Evolutionary conservation across 163 green algal species (phyloP).

Genomic region (Scenedesmus sp.): DNA sequence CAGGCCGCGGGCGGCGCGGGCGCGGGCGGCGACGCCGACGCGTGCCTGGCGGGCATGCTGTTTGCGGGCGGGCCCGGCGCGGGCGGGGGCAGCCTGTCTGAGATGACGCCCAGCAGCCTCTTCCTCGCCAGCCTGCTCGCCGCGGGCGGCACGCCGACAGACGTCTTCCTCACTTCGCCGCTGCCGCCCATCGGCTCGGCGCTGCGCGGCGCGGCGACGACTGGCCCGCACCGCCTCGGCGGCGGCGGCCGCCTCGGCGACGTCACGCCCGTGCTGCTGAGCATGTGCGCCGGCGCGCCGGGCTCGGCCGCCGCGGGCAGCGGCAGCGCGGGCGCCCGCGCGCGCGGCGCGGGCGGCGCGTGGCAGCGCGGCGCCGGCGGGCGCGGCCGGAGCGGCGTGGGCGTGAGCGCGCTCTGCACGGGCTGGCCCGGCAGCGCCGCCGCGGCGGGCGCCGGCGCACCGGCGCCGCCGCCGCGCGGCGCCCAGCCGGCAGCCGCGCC

Average conservation of each 20-base stretch:
- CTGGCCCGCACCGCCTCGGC: no score
- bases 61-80: neutral
- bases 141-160: slow-evolving; percentile 1
- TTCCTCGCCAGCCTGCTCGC: slow-evolving; percentile 19
- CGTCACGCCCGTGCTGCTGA: slow-evolving; percentile 22
- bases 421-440: slow-evolving; percentile 1
- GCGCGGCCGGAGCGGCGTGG: neutral
- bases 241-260: neutral
- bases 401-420: slow-evolving; percentile 13
- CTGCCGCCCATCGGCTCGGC: slow-evolving; percentile 21
- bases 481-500: neutral
- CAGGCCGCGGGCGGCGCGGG: neutral
- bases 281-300: neutral
- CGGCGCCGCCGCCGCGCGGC: neutral
- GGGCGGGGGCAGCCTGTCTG: neutral
- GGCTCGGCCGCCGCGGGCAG: neutral
- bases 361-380: neutral
- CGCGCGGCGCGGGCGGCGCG: neutral
- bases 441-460: neutral
- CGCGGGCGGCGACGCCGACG: neutral
- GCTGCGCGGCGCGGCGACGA: neutral
- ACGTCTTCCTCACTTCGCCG: slow-evolving; percentile 27
- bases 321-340: slow-evolving; percentile 13
- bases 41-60: neutral
- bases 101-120: slow-evolving; percentile 38